A percentile compares a stretch with the other conserved stretches of the same genome.
phyloP scores from a whole-genome alignment of 768 basidiomycete species.

The Sistotremastrum suecicum region DNA sequence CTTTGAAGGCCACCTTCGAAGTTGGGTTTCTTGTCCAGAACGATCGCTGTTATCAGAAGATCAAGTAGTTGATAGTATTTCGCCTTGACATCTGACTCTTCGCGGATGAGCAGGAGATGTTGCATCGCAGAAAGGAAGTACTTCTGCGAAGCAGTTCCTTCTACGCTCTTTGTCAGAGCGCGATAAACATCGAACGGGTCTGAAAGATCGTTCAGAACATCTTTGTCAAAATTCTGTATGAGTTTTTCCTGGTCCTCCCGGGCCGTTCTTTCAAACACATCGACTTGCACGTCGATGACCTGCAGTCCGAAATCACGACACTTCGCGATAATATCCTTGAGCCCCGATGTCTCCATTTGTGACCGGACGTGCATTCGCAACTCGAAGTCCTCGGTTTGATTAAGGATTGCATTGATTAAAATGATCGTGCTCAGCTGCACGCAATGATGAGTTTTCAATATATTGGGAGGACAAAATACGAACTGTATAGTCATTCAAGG shows the following conservation, averaged over 20 bases:
- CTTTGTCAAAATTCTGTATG: constrained; percentile 60
- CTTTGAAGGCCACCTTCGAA: constrained; percentile 57
- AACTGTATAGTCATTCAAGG: constrained; percentile 79
- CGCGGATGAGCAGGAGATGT: constrained; percentile 80
- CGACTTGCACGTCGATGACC: constrained; percentile 52
- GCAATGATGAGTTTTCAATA: constrained; percentile 2
- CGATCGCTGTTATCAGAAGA: constrained; percentile 77
- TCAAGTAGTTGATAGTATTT: constrained; percentile 90
- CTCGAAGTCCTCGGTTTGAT: constrained; percentile 60
- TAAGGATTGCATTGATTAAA: constrained; percentile 56
- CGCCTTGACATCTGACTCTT: constrained; percentile 70
- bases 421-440: constrained; percentile 56
- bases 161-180: constrained; percentile 62
- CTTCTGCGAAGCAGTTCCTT: constrained; percentile 63
- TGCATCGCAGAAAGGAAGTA: constrained; percentile 92
- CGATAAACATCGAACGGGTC: constrained; percentile 81
- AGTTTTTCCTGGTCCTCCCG: constrained; percentile 66
- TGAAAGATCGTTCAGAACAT: constrained; percentile 60
- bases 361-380: constrained; percentile 75
- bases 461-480: constrained; percentile 17
- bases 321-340: constrained; percentile 56
- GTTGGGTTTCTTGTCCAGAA: constrained; percentile 76
- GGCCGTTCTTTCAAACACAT: constrained; percentile 41
- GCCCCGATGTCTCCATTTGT: constrained; percentile 81
- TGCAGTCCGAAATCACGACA: constrained; percentile 52